phyloP scores from a whole-genome alignment of 148 eudicot species.

The Vaccinium darrowii region DNA sequence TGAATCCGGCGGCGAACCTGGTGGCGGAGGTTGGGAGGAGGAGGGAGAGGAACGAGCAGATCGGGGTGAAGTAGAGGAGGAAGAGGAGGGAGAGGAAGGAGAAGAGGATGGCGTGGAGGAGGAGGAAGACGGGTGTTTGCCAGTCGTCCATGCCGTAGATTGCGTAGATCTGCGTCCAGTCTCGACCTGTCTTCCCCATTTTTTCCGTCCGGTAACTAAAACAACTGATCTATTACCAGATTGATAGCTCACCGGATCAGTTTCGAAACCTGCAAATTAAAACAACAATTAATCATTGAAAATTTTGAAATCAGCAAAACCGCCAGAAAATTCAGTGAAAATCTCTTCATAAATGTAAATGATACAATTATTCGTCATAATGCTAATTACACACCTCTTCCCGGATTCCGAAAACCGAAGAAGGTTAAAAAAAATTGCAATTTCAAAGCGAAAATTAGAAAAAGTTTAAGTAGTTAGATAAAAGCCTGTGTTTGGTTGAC shows the following conservation, averaged over 20 bases:
- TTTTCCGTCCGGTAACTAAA: not conserved
- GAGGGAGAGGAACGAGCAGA: conserved; percentile 33
- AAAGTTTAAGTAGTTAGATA: not conserved
- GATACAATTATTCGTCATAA: not conserved
- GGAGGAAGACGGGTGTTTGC: conserved; percentile 65
- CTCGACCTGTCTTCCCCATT: conserved; percentile 71
- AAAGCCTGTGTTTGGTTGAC: not conserved
- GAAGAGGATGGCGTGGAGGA: conserved; percentile 53
- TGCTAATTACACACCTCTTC: no score
- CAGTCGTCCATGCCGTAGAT: conserved; percentile 90
- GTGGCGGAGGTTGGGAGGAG: conserved; percentile 41
- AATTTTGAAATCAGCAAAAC: not conserved
- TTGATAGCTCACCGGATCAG: not conserved
- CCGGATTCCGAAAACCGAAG: not conserved
- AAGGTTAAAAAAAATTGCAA: not conserved
- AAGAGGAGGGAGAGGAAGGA: conserved; percentile 50
- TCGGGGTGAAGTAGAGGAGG: conserved; percentile 47
- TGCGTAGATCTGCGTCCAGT: conserved; percentile 91
- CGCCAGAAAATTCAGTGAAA: not conserved
- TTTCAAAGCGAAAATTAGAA: no score
- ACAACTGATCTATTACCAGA: not conserved
- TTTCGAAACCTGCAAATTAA: conserved; percentile 7
- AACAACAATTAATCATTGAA: not conserved
- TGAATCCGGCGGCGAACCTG: conserved; percentile 62
- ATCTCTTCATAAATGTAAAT: not conserved